Conservation (phyloP, 495 filamentous ascomycete species). For the Neurospora sp. region DNA sequence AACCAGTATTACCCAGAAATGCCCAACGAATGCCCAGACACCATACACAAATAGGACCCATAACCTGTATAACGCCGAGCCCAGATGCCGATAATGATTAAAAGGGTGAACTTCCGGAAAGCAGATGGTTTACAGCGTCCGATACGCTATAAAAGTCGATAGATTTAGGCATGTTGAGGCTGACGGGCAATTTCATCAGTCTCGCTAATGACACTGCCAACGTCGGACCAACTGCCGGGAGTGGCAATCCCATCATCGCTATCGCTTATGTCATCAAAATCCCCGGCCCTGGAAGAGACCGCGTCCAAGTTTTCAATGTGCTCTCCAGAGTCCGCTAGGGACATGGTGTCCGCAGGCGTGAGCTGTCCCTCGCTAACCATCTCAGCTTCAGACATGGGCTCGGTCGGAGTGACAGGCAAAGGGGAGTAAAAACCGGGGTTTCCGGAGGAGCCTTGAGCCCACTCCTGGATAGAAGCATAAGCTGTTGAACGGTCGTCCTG, state of each 20-base stretch:
- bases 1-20: neutral
- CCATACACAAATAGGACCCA: neutral
- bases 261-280: constrained; percentile 57
- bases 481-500: constrained; percentile 24
- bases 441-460: constrained; percentile 35
- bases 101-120: neutral
- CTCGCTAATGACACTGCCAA: constrained; percentile 62
- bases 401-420: constrained; percentile 29
- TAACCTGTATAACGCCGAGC: neutral
- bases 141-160: neutral
- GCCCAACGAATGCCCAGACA: neutral
- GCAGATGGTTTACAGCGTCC: neutral
- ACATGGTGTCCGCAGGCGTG: constrained; percentile 43
- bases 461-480: constrained; percentile 45
- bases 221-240: constrained; percentile 67
- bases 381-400: constrained; percentile 31
- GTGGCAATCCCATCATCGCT: constrained; percentile 50
- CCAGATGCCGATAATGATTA: neutral
- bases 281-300: constrained; percentile 18
- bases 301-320: constrained; percentile 26
- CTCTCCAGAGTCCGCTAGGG: constrained; percentile 32
- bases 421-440: constrained; percentile 42
- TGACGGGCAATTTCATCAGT: constrained; percentile 23
- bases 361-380: constrained; percentile 34
- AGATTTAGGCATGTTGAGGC: neutral